These are phyloP conservation scores for Penicillium aurantiogriseum DNA, from an alignment of 2,329 filamentous ascomycete species.

Conservation along the genomic window DNA sequence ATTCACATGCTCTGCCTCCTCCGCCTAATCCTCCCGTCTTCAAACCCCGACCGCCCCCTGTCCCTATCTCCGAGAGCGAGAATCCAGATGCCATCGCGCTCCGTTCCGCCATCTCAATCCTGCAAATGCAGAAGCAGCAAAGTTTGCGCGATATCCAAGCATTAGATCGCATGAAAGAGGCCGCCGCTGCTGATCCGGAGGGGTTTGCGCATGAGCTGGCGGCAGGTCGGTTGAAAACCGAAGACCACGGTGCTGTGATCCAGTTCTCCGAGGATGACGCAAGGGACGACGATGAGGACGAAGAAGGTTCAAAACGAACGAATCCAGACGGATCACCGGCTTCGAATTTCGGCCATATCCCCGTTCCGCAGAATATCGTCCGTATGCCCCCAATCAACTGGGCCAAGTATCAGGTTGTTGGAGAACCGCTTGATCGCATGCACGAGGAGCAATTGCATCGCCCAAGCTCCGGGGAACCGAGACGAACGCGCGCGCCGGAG, in stretches of 20 bases:
- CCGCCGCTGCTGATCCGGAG: conserved; percentile 68
- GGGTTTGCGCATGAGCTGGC: conserved; percentile 69
- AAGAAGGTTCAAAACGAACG: conserved; percentile 23
- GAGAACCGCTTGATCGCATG: conserved; percentile 76
- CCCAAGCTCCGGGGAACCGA: conserved; percentile 51
- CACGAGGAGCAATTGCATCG: conserved; percentile 73
- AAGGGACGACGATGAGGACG: conserved; percentile 37
- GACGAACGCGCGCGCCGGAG: conserved; percentile 45
- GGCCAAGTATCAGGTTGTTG: conserved; percentile 89
- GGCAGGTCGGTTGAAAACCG: conserved; percentile 57
- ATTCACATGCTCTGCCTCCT: conserved; percentile 14
- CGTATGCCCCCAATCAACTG: conserved; percentile 90
- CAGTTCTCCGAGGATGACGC: conserved; percentile 40
- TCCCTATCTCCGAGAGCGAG: conserved; percentile 48
- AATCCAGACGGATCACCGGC: not conserved
- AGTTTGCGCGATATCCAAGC: conserved; percentile 71
- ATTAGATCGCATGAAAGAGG: conserved; percentile 67
- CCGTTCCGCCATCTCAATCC: conserved; percentile 76
- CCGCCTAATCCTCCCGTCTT: conserved; percentile 28
- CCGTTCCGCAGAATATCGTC: conserved; percentile 76
- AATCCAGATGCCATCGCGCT: conserved; percentile 89
- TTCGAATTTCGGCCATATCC: conserved; percentile 61
- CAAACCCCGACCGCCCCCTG: conserved; percentile 39
- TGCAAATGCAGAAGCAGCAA: conserved; percentile 81
- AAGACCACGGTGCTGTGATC: conserved; percentile 34